Evolutionary conservation across 2,329 filamentous ascomycete genomes (phyloP).

Genomic region (Exophiala oligosperma): DNA sequence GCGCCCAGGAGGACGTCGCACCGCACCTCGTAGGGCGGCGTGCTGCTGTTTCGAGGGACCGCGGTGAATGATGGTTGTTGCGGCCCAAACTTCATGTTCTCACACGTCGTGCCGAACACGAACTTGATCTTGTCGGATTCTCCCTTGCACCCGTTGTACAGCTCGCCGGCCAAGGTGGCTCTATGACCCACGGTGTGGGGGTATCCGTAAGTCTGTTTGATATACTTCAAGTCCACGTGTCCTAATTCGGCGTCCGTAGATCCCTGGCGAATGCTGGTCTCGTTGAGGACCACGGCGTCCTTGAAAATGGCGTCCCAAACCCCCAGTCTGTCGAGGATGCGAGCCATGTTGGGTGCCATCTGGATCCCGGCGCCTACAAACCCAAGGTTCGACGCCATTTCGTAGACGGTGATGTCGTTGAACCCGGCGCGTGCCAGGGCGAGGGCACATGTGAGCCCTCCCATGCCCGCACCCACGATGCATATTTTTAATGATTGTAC

Average conservation of each 20-base stretch:
- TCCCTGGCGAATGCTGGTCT: constrained; percentile 73
- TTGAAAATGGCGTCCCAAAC: constrained; percentile 70
- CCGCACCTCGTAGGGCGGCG: constrained; percentile 46
- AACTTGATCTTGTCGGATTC: constrained; percentile 64
- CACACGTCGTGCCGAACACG: constrained; percentile 62
- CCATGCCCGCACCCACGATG: constrained; percentile 62
- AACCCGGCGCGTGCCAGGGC: constrained; percentile 76
- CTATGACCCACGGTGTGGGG: constrained; percentile 81
- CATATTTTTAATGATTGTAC: constrained; percentile 40
- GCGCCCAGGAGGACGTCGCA: constrained; percentile 55
- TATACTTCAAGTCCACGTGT: constrained; percentile 68
- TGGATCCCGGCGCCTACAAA: constrained; percentile 87
- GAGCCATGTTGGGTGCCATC: constrained; percentile 77
- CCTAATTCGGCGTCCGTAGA: constrained; percentile 67
- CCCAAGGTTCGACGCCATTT: constrained; percentile 69
- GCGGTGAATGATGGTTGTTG: constrained; percentile 59
- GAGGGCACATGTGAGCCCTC: constrained; percentile 70
- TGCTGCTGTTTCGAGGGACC: constrained; percentile 55
- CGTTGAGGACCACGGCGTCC: constrained; percentile 69
- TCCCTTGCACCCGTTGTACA: constrained; percentile 69
- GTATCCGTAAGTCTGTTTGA: constrained; percentile 68
- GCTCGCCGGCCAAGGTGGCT: constrained; percentile 65
- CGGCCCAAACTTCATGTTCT: constrained; percentile 59
- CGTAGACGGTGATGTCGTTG: constrained; percentile 70
- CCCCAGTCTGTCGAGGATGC: constrained; percentile 70